Conservation (phyloP, 2,329 filamentous ascomycete species). For the Didymella arachidicola region DNA sequence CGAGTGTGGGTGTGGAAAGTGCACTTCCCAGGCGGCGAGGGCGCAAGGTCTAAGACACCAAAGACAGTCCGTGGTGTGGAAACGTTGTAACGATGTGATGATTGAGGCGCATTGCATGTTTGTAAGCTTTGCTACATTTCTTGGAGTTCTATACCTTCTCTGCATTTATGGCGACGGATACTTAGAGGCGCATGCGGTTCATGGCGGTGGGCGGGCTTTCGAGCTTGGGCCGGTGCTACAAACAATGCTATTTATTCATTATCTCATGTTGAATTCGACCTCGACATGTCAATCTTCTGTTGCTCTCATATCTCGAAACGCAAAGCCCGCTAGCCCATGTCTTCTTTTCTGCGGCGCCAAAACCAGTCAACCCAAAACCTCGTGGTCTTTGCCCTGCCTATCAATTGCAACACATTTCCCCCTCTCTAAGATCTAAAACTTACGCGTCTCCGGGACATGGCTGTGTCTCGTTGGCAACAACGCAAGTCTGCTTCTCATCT, state of each 20-base stretch:
- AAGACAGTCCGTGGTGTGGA: background rate
- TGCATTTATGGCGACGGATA: constrained; percentile 1
- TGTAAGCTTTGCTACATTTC: constrained; percentile 1
- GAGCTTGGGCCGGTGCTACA: background rate
- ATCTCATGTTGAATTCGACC: background rate
- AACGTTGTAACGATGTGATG: constrained; percentile 4
- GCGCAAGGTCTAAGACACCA: constrained; percentile 26
- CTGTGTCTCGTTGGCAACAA: too few relatives aligned
- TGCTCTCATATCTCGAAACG: too few relatives aligned
- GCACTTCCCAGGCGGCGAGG: constrained; percentile 44
- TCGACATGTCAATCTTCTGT: background rate
- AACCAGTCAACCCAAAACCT: too few relatives aligned
- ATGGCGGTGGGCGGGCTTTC: background rate
- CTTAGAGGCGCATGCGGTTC: constrained; percentile 1
- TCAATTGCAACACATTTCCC: too few relatives aligned
- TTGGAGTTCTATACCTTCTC: constrained; percentile 16
- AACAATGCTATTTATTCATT: background rate
- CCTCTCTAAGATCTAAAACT: too few relatives aligned
- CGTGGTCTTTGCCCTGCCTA: too few relatives aligned
- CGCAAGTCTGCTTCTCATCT: too few relatives aligned
- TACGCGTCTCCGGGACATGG: too few relatives aligned
- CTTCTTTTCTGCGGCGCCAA: too few relatives aligned
- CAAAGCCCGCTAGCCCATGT: too few relatives aligned
- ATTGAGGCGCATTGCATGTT: background rate
- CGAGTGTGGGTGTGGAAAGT: constrained; percentile 32